Evolutionary conservation across 345 rosid species (phyloP).

Genomic region (Populus alba): DNA sequence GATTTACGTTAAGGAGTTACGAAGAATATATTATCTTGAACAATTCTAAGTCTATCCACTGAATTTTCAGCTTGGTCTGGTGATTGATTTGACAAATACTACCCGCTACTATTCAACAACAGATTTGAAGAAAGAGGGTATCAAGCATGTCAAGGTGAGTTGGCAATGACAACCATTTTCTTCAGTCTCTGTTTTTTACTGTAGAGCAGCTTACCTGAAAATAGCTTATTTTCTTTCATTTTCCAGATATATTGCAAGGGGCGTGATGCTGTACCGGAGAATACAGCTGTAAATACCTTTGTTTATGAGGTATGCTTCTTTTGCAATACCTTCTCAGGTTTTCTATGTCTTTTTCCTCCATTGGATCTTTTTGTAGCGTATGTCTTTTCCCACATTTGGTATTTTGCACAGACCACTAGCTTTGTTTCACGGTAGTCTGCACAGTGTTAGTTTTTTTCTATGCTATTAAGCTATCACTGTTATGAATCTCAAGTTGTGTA

Average conservation of each 20-base stretch:
- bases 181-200: not conserved
- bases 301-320: conserved; percentile 69
- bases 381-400: not conserved
- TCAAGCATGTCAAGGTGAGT: conserved; percentile 88
- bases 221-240: conserved; percentile 22
- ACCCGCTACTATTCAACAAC: conserved; percentile 67
- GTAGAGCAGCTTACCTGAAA: not conserved
- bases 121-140: conserved; percentile 82
- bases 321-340: not conserved
- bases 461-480: not conserved
- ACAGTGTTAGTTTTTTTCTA: not conserved
- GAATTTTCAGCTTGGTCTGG: conserved; percentile 80
- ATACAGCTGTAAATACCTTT: conserved; percentile 77
- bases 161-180: not conserved
- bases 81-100: conserved; percentile 97
- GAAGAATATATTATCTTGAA: not conserved
- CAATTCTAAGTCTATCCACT: conserved; percentile 2
- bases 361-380: not conserved
- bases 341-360: not conserved
- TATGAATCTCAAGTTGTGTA: not conserved
- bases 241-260: conserved; percentile 88
- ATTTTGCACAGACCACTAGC: not conserved
- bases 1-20: not conserved
- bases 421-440: not conserved
- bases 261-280: conserved; percentile 86